These are phyloP conservation scores for Cucumis hystrix DNA, from an alignment of 306 rosid species.

Conservation along the genomic window DNA sequence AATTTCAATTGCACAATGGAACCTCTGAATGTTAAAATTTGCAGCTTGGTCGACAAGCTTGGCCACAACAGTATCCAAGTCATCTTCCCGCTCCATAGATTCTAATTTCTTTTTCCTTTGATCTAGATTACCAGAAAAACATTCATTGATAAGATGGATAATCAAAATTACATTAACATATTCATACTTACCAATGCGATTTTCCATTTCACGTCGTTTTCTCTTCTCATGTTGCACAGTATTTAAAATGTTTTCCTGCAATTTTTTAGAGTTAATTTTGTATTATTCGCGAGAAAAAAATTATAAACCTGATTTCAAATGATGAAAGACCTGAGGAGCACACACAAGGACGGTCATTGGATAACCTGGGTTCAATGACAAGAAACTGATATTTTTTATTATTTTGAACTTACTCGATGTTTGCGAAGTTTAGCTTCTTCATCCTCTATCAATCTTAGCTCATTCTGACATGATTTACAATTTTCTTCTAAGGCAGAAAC, in stretches of 20 bases:
- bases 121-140: slow-evolving; percentile 32
- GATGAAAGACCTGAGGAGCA: background rate
- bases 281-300: background rate
- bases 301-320: background rate
- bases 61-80: slow-evolving; percentile 38
- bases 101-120: slow-evolving; percentile 48
- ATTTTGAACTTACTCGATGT: slow-evolving; percentile 40
- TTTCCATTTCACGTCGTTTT: slow-evolving; percentile 30
- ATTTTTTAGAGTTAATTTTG: background rate
- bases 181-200: slow-evolving; percentile 39
- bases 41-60: slow-evolving; percentile 57
- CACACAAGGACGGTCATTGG: background rate
- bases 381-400: background rate
- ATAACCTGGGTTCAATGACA: background rate
- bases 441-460: slow-evolving; percentile 33
- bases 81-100: slow-evolving; percentile 37
- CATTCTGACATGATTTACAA: slow-evolving; percentile 31
- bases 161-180: background rate
- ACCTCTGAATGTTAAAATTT: slow-evolving; percentile 37
- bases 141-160: slow-evolving; percentile 4
- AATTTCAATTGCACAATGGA: slow-evolving; percentile 40
- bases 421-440: slow-evolving; percentile 58
- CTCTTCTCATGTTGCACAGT: slow-evolving; percentile 29
- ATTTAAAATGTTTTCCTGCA: slow-evolving; percentile 47
- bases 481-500: slow-evolving; percentile 35